These are phyloP conservation scores for Leucogyrophana mollusca DNA, from an alignment of 768 basidiomycete genomes.

Conservation along the genomic window DNA sequence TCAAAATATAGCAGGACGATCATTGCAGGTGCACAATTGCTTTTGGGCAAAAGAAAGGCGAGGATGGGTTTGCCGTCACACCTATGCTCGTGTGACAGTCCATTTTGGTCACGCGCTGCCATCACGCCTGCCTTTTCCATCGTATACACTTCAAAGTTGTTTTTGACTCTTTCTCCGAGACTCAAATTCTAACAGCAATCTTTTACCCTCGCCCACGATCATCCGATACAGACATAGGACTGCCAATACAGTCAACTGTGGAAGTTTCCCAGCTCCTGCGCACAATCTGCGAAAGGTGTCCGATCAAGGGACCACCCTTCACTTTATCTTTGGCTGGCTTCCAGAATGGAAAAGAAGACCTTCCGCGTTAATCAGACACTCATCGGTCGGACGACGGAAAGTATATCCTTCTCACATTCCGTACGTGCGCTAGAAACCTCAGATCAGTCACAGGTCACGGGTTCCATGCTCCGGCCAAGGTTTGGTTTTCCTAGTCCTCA, in stretches of 20 bases:
- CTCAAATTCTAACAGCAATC: no score
- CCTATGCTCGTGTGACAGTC: slow-evolving; percentile 4
- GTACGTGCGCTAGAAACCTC: no score
- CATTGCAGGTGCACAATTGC: slow-evolving; percentile 5
- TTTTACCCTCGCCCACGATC: no score
- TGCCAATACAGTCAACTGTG: no score
- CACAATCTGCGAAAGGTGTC: slow-evolving; percentile 26
- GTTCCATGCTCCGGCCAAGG: no score
- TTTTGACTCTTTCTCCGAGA: no score
- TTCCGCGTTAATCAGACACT: neutral
- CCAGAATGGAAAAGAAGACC: slow-evolving; percentile 31
- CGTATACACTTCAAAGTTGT: no score
- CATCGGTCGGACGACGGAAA: no score
- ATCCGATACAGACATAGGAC: no score
- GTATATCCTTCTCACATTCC: no score
- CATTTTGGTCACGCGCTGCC: slow-evolving; percentile 7
- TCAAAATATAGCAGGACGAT: slow-evolving; percentile 10
- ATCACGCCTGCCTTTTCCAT: slow-evolving; percentile 10
- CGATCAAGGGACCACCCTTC: slow-evolving; percentile 31
- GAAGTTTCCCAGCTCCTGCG: slow-evolving; percentile 11
- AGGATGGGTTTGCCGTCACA: slow-evolving; percentile 3
- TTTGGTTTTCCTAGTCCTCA: no score
- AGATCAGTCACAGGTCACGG: no score
- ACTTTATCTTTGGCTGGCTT: slow-evolving; percentile 26
- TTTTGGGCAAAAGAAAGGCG: slow-evolving; percentile 10